Conservation (phyloP, 1,284 basidiomycete species). For the Malassezia brasiliensis region DNA sequence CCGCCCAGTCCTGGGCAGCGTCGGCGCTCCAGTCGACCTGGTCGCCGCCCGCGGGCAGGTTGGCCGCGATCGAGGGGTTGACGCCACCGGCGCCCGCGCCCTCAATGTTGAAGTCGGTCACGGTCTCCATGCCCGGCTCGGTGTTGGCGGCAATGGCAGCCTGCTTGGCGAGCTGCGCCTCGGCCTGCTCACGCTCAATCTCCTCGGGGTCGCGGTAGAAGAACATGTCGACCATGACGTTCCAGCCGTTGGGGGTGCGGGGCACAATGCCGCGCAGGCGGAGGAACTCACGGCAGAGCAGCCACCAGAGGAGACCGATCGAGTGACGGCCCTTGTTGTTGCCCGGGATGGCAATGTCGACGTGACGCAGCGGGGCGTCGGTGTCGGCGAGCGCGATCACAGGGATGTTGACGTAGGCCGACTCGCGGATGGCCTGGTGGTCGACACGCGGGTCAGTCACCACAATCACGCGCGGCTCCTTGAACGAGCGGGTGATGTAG, state of each 20-base stretch:
- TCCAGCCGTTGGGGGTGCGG: constrained; percentile 81
- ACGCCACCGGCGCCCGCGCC: constrained; percentile 69
- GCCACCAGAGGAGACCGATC: constrained; percentile 97
- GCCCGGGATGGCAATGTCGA: constrained; percentile 95
- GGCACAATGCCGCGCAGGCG: constrained; percentile 85
- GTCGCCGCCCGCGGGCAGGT: constrained; percentile 32
- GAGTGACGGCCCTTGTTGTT: constrained; percentile 99
- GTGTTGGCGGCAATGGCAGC: constrained; percentile 34
- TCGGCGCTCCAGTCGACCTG: constrained; percentile 70
- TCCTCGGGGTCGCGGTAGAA: constrained; percentile 99
- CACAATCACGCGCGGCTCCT: constrained; percentile 94
- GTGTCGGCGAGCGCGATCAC: constrained; percentile 98
- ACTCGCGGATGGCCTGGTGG: constrained; percentile 99
- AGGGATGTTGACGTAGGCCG: constrained; percentile 99
- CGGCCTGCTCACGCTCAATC: constrained; percentile 91
- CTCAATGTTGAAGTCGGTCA: constrained; percentile 41
- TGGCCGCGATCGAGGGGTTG: constrained; percentile 52
- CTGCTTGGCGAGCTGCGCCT: constrained; percentile 70
- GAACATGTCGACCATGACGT: constrained; percentile 98
- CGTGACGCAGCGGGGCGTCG: constrained; percentile 90
- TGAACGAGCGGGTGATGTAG: constrained; percentile 99
- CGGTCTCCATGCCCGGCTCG: constrained; percentile 28
- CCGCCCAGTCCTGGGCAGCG: constrained; percentile 50
- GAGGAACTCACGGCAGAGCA: constrained; percentile 94
- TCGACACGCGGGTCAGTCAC: constrained; percentile 98